Percentiles rank a stretch among this genome's conserved stretches.
These are phyloP conservation scores for Epichloe aotearoae DNA, from an alignment of 2,329 filamentous ascomycete genomes.

Conservation along the genomic window DNA sequence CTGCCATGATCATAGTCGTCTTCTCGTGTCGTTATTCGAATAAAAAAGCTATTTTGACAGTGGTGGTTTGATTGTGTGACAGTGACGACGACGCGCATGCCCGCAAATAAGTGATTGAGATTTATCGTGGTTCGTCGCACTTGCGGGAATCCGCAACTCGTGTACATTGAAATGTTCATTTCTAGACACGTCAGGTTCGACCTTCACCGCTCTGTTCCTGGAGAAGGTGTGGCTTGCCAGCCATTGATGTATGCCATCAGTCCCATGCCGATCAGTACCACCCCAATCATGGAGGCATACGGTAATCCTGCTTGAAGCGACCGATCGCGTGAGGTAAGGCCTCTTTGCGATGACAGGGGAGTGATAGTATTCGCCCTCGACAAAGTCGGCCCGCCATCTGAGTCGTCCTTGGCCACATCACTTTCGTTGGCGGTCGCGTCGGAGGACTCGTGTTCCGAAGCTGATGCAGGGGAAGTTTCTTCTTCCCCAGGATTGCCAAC, in stretches of 20 bases:
- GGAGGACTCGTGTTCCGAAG: neutral
- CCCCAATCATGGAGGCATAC: conserved; percentile 70
- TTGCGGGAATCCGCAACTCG: neutral
- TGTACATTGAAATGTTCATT: neutral
- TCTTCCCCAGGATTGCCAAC: conserved; percentile 5
- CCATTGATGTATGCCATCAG: conserved; percentile 80
- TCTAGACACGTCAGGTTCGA: neutral
- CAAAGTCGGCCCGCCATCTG: conserved; percentile 27
- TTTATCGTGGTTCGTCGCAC: neutral
- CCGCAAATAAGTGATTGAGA: neutral
- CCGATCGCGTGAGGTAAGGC: conserved; percentile 28
- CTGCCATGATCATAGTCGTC: conserved; percentile 8
- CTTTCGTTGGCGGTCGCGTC: conserved; percentile 4
- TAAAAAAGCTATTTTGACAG: conserved; percentile 9
- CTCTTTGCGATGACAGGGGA: conserved; percentile 26
- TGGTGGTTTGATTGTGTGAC: neutral
- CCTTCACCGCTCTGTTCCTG: conserved; percentile 20
- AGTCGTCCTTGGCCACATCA: conserved; percentile 17
- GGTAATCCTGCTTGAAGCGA: conserved; percentile 44
- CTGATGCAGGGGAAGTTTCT: neutral
- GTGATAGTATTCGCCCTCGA: conserved; percentile 38
- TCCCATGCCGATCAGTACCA: conserved; percentile 69
- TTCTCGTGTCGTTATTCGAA: conserved; percentile 8
- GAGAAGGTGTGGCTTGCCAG: conserved; percentile 43
- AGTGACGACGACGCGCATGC: neutral